Percentiles rank a stretch among this genome's conserved stretches.
Evolutionary conservation across 148 eudicot species (phyloP).

Genomic region (Fagopyrum homotropicum): DNA sequence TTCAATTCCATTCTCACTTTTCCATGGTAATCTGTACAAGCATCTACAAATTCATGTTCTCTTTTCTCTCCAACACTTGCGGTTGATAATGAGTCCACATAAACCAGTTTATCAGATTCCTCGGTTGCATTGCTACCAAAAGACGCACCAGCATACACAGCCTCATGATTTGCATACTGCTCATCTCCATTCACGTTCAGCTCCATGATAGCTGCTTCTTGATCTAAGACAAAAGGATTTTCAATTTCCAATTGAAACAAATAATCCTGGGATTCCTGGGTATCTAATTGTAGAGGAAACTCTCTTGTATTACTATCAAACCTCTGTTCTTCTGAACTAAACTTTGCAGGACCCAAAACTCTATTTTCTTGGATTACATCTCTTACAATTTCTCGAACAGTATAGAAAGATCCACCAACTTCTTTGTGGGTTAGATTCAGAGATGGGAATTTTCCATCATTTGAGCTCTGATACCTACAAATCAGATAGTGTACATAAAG

Average conservation of each 20-base stretch:
- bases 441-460: constrained; percentile 78
- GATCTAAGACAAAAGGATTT: constrained; percentile 15
- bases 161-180: constrained; percentile 19
- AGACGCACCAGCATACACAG: constrained; percentile 14
- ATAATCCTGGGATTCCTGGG: constrained; percentile 33
- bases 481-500: neutral
- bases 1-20: too few species aligned
- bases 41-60: constrained; percentile 1
- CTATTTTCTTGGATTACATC: constrained; percentile 87
- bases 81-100: neutral
- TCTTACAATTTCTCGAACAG: constrained; percentile 77
- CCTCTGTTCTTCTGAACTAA: constrained; percentile 27
- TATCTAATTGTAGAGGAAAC: constrained; percentile 42
- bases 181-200: constrained; percentile 16
- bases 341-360: constrained; percentile 73
- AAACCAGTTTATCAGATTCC: constrained; percentile 13
- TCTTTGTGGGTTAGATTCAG: constrained; percentile 81
- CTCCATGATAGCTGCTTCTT: constrained; percentile 18
- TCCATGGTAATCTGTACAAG: neutral
- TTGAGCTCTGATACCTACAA: constrained; percentile 68
- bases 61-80: constrained; percentile 4
- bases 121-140: constrained; percentile 8
- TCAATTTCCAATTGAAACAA: constrained; percentile 22
- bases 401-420: constrained; percentile 95
- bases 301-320: constrained; percentile 24